Evolutionary conservation across 352 stramenopile species (phyloP).

Genomic region (Paralagenidium karlingii): DNA sequence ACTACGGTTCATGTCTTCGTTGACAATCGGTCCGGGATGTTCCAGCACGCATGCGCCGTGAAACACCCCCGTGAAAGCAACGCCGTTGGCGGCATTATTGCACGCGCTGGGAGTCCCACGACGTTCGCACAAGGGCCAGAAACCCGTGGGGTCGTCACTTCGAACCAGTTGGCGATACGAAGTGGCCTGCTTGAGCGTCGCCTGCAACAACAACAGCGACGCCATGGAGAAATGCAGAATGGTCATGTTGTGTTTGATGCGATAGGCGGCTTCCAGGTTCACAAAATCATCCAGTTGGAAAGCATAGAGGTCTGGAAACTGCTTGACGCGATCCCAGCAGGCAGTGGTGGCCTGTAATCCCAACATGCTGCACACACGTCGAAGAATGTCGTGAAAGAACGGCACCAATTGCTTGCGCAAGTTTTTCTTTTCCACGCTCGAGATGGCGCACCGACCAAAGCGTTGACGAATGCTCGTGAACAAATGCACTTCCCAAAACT

Average conservation of each 20-base stretch:
- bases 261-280: conserved; percentile 14
- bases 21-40: conserved; percentile 56
- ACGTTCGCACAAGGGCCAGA: conserved; percentile 83
- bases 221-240: conserved; percentile 82
- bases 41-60: conserved; percentile 55
- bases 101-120: conserved; percentile 39
- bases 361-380: conserved; percentile 33
- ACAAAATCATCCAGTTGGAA: conserved; percentile 73
- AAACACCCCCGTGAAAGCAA: conserved; percentile 35
- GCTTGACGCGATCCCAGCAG: conserved; percentile 27
- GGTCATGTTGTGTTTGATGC: conserved; percentile 75
- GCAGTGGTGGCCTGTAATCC: conserved; percentile 25
- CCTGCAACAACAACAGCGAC: conserved; percentile 67
- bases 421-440: conserved; percentile 68
- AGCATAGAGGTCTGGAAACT: conserved; percentile 43
- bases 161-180: conserved; percentile 76
- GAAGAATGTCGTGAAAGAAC: conserved; percentile 35
- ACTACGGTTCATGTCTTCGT: conserved; percentile 70
- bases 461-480: conserved; percentile 59
- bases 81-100: conserved; percentile 55
- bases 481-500: conserved; percentile 59
- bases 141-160: conserved; percentile 48
- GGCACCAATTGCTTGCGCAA: conserved; percentile 39
- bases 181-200: conserved; percentile 54
- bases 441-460: conserved; percentile 54